Evolutionary conservation across 2,329 filamentous ascomycete genomes (phyloP), one percentile per base, ranked within the genome.

Genomic region (Arthrobotrys entomopaga): DNA sequence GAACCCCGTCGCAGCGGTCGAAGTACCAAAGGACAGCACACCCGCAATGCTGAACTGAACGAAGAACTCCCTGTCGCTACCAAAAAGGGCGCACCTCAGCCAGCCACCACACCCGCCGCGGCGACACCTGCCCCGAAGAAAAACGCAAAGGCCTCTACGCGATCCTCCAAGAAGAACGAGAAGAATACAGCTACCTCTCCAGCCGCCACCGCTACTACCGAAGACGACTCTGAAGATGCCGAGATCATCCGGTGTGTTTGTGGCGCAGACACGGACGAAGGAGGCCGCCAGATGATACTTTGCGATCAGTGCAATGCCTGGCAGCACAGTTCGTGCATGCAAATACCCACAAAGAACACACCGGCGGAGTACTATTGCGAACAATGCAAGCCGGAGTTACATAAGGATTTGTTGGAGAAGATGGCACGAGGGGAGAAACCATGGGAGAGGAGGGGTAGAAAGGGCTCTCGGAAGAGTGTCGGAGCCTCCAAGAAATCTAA

Each of bases 301-400:
- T 99, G 95, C 84, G 95, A 99, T 82, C 88, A 87, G 53, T 99
- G 95, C 82, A 88, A 88, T 56, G 94, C 90, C 48, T 99, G 95
- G 95, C 95, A 99, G 82, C 95, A 99, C 82, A 97, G 97, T 80
- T 90, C 96, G 76, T 99, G 95, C 81, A 92, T 99, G 85, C 92
- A 92, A 61, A 87, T 97, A 79, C 88, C 90, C 53, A 79, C 79
- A 59, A 81, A 93, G 71, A 88, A 93, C 79, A 86, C 92, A 65
- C 90, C 91, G 29, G 91, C 91, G 74, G 86, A 91, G 81, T 99
- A 99, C 83, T 96, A 90, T 82, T 99, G 95, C 82, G 95, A 99
- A 82, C 84, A 90, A 82, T 98, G 95, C 83, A 87, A 87, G 60
- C 95, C 95, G 0, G 87, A 92, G 65, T 88, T 93, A 76, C 95